A percentile compares a stretch with the other conserved stretches of the same genome.
Conservation (phyloP, 2,329 filamentous ascomycete species). For the Calcarisporium arbuscula region DNA sequence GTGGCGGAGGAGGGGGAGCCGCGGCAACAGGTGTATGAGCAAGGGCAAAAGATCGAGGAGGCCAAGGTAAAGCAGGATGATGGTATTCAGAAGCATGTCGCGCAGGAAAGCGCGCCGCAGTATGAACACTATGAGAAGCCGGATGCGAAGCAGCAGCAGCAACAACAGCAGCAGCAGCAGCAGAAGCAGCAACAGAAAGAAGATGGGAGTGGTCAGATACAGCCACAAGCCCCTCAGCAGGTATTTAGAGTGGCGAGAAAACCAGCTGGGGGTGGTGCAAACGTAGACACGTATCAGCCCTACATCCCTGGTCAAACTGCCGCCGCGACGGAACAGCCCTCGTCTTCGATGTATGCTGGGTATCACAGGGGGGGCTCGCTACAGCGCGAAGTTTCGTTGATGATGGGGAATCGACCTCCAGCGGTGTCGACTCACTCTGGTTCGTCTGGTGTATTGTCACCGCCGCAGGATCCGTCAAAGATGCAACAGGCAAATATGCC, state of each 20-base stretch:
- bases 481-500: no score
- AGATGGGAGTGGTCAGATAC: slow-evolving; percentile 1
- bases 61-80: no score
- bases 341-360: slow-evolving; percentile 3
- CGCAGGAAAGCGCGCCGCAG: background rate
- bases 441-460: slow-evolving; percentile 17
- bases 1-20: slow-evolving; percentile 19
- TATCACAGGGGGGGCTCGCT: slow-evolving; percentile 12
- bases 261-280: slow-evolving; percentile 4
- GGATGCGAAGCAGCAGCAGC: slow-evolving; percentile 2
- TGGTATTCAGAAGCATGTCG: no score
- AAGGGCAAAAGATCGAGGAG: slow-evolving; percentile 4
- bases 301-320: slow-evolving; percentile 9
- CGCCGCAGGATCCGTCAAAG: slow-evolving; percentile 15
- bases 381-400: slow-evolving; percentile 18
- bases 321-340: slow-evolving; percentile 6
- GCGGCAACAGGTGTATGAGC: slow-evolving; percentile 9
- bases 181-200: slow-evolving; percentile 3
- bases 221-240: background rate
- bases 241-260: slow-evolving; percentile 11
- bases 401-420: slow-evolving; percentile 9
- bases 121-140: slow-evolving; percentile 1
- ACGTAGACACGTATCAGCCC: slow-evolving; percentile 8
- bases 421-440: background rate
- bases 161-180: slow-evolving; percentile 2